Evolutionary conservation across 2,329 filamentous ascomycete species (phyloP).

Genomic region (Ilyonectria mors-panacis): DNA sequence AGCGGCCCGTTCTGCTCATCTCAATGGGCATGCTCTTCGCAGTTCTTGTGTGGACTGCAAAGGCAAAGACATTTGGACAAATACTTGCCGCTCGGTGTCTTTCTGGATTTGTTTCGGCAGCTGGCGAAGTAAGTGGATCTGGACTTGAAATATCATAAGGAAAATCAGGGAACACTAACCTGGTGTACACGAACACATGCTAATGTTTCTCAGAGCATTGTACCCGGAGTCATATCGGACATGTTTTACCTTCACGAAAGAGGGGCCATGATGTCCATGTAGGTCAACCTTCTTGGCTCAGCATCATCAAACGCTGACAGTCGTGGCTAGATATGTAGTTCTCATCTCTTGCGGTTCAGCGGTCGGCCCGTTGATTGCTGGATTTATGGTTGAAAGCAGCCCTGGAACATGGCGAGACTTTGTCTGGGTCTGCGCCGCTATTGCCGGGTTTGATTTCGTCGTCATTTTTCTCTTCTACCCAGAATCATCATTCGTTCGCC

Average conservation of each 20-base stretch:
- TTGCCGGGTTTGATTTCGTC: slow-evolving; percentile 5
- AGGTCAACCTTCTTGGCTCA: background rate
- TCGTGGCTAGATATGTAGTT: slow-evolving; percentile 7
- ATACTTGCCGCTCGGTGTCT: slow-evolving; percentile 10
- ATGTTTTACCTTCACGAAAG: slow-evolving; percentile 22
- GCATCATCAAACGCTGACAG: too few species aligned
- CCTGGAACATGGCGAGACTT: slow-evolving; percentile 15
- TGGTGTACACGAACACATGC: background rate
- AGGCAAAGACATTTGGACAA: background rate
- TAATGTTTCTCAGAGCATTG: slow-evolving; percentile 6
- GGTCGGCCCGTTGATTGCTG: slow-evolving; percentile 7
- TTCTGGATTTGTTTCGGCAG: slow-evolving; percentile 13
- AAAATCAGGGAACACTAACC: background rate
- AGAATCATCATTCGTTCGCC: slow-evolving; percentile 14
- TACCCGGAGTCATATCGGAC: slow-evolving; percentile 11
- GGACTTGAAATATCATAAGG: background rate
- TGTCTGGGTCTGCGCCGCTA: slow-evolving; percentile 13
- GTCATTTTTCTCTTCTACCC: slow-evolving; percentile 10
- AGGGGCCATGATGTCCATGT: slow-evolving; percentile 16
- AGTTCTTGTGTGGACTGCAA: slow-evolving; percentile 10
- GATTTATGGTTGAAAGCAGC: slow-evolving; percentile 13
- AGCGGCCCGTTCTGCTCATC: slow-evolving; percentile 11
- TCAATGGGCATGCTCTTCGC: slow-evolving; percentile 3
- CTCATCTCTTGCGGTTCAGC: slow-evolving; percentile 14
- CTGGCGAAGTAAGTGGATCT: slow-evolving; percentile 5